Evolutionary conservation across 2,329 filamentous ascomycete species (phyloP), one percentile per base, ranked within the genome.

Genomic region (Pestalotiopsis sp.): DNA sequence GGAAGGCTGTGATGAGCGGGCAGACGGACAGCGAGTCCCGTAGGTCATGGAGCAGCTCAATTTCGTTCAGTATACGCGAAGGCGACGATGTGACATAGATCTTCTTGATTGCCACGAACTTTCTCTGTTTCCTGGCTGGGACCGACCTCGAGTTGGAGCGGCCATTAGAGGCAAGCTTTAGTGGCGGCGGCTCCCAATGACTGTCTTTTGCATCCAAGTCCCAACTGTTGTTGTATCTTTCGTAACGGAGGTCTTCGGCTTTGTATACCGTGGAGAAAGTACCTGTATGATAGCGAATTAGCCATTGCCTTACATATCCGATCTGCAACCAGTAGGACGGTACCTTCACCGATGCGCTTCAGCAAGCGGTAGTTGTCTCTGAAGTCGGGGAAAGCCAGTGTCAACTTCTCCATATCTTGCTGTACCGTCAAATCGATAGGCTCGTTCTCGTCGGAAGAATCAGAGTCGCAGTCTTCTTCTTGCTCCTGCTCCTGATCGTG

Each of bases 241-340:
- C 89, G 79, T 98, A 97, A 68, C 92, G 86, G 31, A 98, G 83
- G 78, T 99, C 96, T 80, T 98, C 94, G 23, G 97, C 96, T 81
- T 99, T 99, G 86, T 99, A 99, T 13, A 99, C 96, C 2, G 96
- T 98, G 0, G 96, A 98, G 79, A 99, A 99, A 1, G 96, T 99
- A 69, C 96, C 94, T 97, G 72, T 9, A 49, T 36, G 14, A 23
- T 9, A 58, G 58, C 9, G 11, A 61, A 69, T 74, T 65, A 76
- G 71, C 36, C 56, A 13, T 20, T 23, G 25, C 25, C 14, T 27
- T 23, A 59, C 12, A 36, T 23, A 6, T 27, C 27, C 4, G 25
- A 13, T 14, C 13, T 36, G 3, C 13, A 13, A 17, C 12, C 4
- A 17, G 23, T 20, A 13, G 4, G 17, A 31, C 74, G 77, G 68